A percentile compares a stretch with the other conserved stretches of the same genome.
Evolutionary conservation across 768 basidiomycete genomes (phyloP).

Genomic region (Wakefieldia striispora): DNA sequence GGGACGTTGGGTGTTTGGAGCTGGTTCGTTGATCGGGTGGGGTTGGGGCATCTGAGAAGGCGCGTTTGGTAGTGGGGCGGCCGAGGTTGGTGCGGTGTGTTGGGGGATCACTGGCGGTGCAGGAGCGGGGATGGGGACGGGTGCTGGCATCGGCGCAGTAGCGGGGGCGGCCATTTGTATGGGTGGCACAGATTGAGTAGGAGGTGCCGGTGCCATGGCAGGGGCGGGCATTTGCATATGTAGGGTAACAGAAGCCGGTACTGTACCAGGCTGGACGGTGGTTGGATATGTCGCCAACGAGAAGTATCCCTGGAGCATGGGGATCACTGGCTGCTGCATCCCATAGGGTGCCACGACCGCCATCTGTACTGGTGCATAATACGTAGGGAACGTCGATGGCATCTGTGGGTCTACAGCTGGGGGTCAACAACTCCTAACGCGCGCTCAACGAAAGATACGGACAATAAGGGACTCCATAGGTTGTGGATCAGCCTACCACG

Average conservation of each 20-base stretch:
- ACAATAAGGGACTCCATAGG: conserved; percentile 28
- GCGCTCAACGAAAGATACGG: conserved; percentile 5
- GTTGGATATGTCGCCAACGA: conserved; percentile 25
- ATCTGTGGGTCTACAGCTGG: conserved; percentile 24
- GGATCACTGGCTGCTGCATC: conserved; percentile 26
- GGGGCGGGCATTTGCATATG: conserved; percentile 8
- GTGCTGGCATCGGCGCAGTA: neutral
- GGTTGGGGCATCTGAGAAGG: conserved; percentile 21
- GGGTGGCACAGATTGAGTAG: neutral
- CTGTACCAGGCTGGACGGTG: neutral
- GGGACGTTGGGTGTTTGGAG: neutral
- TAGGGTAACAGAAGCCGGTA: neutral
- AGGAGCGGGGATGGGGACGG: neutral
- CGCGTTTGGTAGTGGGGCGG: neutral
- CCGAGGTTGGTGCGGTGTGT: neutral
- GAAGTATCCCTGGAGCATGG: conserved; percentile 28
- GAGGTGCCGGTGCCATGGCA: conserved; percentile 1
- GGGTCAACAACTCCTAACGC: conserved; percentile 7
- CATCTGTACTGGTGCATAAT: conserved; percentile 30
- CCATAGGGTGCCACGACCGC: conserved; percentile 19
- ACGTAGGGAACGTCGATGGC: conserved; percentile 22
- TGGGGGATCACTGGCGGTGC: neutral
- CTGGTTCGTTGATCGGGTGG: neutral
- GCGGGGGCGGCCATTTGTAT: conserved; percentile 4
- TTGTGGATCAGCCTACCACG: too few species aligned